Evolutionary conservation across 2,329 filamentous ascomycete species (phyloP).

Genomic region (Diaporthe amygdali): DNA sequence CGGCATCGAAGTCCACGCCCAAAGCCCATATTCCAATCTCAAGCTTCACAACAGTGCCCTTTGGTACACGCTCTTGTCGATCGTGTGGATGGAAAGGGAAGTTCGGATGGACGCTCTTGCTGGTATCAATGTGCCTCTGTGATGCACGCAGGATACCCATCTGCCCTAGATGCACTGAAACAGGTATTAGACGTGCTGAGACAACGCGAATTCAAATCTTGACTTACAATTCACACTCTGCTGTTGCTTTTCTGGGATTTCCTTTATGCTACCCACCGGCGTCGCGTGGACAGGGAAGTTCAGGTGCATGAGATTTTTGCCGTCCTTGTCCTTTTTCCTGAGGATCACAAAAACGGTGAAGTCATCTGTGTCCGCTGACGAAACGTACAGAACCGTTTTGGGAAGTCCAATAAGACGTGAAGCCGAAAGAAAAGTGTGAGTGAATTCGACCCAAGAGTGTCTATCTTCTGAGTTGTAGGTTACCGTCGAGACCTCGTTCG

Average conservation of each 20-base stretch:
- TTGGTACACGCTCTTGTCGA: slow-evolving; percentile 43
- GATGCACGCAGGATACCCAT: slow-evolving; percentile 50
- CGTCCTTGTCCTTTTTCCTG: slow-evolving; percentile 47
- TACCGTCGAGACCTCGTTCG: background rate
- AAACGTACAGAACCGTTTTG: slow-evolving; percentile 53
- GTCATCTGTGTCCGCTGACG: slow-evolving; percentile 46
- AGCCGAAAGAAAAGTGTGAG: slow-evolving; percentile 42
- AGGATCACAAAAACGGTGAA: slow-evolving; percentile 49
- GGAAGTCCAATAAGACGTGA: slow-evolving; percentile 50
- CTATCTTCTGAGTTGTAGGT: slow-evolving; percentile 40
- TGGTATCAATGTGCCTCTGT: slow-evolving; percentile 42
- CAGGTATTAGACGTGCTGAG: background rate
- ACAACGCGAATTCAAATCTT: background rate
- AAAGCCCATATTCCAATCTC: slow-evolving; percentile 54
- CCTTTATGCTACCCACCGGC: slow-evolving; percentile 33
- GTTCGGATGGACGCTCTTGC: slow-evolving; percentile 36
- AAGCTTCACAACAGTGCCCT: slow-evolving; percentile 47
- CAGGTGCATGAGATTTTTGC: slow-evolving; percentile 46
- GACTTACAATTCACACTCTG: slow-evolving; percentile 38
- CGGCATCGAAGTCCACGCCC: slow-evolving; percentile 50
- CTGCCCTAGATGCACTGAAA: slow-evolving; percentile 42
- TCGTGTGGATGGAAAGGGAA: slow-evolving; percentile 44
- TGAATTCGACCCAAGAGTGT: slow-evolving; percentile 38
- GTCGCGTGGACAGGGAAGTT: slow-evolving; percentile 44
- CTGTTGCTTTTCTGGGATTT: slow-evolving; percentile 40